These are phyloP conservation scores for Plectosphaerella sp. DNA, from an alignment of 2,329 filamentous ascomycete genomes.

Conservation along the genomic window DNA sequence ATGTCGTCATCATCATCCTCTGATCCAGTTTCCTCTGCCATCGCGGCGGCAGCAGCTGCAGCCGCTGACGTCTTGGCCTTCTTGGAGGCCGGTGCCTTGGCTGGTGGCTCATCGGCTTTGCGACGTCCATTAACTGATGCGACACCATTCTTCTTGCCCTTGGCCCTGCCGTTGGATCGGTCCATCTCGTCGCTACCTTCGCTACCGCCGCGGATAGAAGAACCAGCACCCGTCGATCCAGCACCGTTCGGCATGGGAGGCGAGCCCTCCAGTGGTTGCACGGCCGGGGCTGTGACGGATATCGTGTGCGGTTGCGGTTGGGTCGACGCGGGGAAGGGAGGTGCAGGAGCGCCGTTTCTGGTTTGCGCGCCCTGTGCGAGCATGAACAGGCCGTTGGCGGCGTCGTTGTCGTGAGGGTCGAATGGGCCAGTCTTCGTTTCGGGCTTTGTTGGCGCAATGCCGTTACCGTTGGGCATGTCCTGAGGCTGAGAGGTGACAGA, in stretches of 20 bases:
- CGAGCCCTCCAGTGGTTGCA: slow-evolving; percentile 35
- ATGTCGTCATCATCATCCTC: slow-evolving; percentile 49
- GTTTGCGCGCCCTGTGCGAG: slow-evolving; percentile 78
- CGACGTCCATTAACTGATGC: slow-evolving; percentile 61
- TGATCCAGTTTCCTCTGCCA: slow-evolving; percentile 20
- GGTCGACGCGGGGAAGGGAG: slow-evolving; percentile 41
- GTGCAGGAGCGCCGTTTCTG: slow-evolving; percentile 53
- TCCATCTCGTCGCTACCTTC: slow-evolving; percentile 70
- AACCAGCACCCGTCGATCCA: slow-evolving; percentile 27
- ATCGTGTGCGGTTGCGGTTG: slow-evolving; percentile 47
- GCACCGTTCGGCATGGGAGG: slow-evolving; percentile 49
- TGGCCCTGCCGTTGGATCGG: slow-evolving; percentile 61
- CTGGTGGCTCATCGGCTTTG: slow-evolving; percentile 66
- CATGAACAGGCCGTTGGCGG: slow-evolving; percentile 90
- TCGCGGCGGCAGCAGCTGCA: slow-evolving; percentile 16
- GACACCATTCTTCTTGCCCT: slow-evolving; percentile 60
- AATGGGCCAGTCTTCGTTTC: slow-evolving; percentile 62
- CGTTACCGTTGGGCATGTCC: slow-evolving; percentile 27
- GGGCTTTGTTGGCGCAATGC: slow-evolving; percentile 33
- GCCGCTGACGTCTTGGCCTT: slow-evolving; percentile 60
- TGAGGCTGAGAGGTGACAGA: slow-evolving; percentile 17
- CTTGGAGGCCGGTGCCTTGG: slow-evolving; percentile 63
- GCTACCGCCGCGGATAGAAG: slow-evolving; percentile 52
- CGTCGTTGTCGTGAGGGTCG: slow-evolving; percentile 89
- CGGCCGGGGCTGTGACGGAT: slow-evolving; percentile 29